Conservation (phyloP, 139 green algal genomes). For the Haematococcus lacustris region DNA sequence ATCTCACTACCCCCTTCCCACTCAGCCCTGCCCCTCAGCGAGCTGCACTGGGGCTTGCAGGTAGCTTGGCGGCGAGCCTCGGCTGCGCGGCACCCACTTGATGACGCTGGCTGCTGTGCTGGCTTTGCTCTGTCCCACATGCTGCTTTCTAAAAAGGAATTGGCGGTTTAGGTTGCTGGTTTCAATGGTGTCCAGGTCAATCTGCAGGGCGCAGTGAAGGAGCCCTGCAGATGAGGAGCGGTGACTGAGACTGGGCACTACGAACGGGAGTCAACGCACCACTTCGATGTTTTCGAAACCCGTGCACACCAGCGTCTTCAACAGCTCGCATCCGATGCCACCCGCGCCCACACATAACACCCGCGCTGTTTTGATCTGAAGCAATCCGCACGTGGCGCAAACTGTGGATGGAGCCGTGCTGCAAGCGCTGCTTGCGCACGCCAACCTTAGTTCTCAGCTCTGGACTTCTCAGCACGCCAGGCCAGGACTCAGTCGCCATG, state of each 20-base stretch:
- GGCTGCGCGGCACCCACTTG: conserved; percentile 42
- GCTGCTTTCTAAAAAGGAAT: conserved; percentile 93
- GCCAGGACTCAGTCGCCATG: no score
- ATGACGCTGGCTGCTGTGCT: conserved; percentile 77
- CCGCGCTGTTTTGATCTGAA: conserved; percentile 26
- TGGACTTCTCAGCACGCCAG: no score
- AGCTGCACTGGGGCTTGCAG: no score
- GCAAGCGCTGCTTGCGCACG: no score
- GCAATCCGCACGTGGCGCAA: no score
- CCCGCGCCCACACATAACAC: conserved; percentile 92
- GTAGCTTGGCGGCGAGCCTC: no score
- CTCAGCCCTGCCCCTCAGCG: no score
- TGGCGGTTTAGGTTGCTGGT: conserved; percentile 97
- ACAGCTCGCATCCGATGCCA: conserved; percentile 96
- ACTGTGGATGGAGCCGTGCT: no score
- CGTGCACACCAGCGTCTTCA: conserved; percentile 92
- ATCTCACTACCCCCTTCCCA: no score
- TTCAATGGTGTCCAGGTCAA: conserved; percentile 99
- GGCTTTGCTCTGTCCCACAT: conserved; percentile 93
- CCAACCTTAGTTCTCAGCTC: no score
- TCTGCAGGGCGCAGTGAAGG: conserved; percentile 39
- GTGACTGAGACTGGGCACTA: not conserved
- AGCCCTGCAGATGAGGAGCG: not conserved
- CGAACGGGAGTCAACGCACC: conserved; percentile 29
- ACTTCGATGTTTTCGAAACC: conserved; percentile 88